Percentiles rank a stretch among this genome's conserved stretches.
These are phyloP conservation scores for Vinca major DNA, from an alignment of 305 asterid genomes.

Conservation along the genomic window DNA sequence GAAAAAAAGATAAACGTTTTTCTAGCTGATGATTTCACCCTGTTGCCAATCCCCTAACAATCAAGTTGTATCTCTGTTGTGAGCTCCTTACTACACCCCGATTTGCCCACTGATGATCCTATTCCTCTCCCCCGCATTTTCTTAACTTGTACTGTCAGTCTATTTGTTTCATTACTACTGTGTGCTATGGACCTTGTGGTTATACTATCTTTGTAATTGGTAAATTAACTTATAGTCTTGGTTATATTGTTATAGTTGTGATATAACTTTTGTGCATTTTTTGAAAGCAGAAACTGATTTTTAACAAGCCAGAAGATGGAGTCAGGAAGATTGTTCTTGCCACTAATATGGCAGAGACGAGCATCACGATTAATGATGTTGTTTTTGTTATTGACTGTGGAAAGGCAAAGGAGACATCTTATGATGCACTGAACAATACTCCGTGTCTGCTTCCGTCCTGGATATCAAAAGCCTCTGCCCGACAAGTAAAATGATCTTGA, in stretches of 20 bases:
- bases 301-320: conserved; percentile 74
- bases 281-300: conserved; percentile 60
- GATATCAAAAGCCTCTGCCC: conserved; percentile 94
- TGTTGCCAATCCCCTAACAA: not conserved
- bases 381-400: conserved; percentile 96
- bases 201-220: not conserved
- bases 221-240: not conserved
- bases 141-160: too few species aligned
- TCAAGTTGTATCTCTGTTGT: not conserved
- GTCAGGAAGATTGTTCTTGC: conserved; percentile 89
- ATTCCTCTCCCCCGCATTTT: not conserved
- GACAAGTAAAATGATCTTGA: conserved; percentile 43
- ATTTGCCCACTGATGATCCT: not conserved
- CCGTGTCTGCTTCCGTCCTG: conserved; percentile 94
- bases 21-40: too few species aligned
- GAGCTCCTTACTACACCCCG: not conserved
- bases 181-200: not conserved
- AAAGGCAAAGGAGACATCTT: conserved; percentile 91
- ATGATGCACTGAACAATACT: conserved; percentile 90
- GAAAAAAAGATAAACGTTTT: too few species aligned
- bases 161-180: too few species aligned
- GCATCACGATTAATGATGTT: conserved; percentile 47
- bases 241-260: not conserved
- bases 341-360: conserved; percentile 62
- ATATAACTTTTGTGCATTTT: conserved; percentile 10